Evolutionary conservation across 1,284 basidiomycete genomes (phyloP).

Genomic region (Neonothopanus nambi): DNA sequence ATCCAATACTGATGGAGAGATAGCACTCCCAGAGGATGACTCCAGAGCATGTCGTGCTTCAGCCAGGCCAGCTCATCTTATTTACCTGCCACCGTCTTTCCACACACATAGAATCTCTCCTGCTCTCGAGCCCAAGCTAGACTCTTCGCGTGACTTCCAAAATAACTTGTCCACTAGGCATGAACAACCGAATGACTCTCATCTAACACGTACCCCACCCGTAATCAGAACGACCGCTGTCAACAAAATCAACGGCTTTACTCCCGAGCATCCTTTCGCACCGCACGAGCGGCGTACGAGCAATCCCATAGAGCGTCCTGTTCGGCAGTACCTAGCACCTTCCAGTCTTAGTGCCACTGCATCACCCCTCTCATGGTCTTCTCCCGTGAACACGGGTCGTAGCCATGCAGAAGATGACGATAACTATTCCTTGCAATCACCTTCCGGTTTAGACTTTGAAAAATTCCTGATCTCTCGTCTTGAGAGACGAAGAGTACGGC

Average conservation of each 20-base stretch:
- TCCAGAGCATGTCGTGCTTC: background rate
- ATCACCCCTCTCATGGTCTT: background rate
- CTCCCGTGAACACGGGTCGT: background rate
- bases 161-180: background rate
- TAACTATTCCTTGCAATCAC: constrained; percentile 1
- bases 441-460: constrained; percentile 5
- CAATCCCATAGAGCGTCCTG: background rate
- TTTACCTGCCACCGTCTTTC: background rate
- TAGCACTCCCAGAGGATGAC: background rate
- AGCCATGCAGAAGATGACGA: constrained; percentile 1
- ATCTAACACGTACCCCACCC: background rate
- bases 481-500: background rate
- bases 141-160: background rate
- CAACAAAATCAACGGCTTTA: constrained; percentile 3
- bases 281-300: background rate
- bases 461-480: constrained; percentile 8
- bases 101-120: background rate
- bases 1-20: background rate
- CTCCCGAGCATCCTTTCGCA: background rate
- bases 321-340: background rate
- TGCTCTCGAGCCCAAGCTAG: too few relatives aligned
- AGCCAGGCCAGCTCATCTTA: background rate
- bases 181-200: too few relatives aligned
- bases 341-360: background rate
- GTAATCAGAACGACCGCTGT: constrained; percentile 3